Base-by-base conservation (phyloP, 2,329 filamentous ascomycete genomes). In the Fusarium illudens region DNA sequence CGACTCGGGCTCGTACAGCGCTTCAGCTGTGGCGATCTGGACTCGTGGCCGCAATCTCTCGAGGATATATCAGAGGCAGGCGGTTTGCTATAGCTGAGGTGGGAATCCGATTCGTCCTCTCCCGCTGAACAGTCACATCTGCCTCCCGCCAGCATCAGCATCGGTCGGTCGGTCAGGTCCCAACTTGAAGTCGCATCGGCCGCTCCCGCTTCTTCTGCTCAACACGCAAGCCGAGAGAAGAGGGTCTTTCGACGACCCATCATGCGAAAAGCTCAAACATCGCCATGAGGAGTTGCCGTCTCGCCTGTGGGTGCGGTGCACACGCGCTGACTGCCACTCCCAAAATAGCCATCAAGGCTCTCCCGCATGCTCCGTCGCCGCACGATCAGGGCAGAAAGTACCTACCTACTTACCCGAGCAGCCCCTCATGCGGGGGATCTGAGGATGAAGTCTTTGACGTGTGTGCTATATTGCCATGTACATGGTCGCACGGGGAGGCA, bases 391-490 rank as follows among this genome's bases (percentile, higher is more conserved):
- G 67, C 55, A 48, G 63, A 64, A 53, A 44, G 48, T 53, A 55
- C 62, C 58, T 39, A 54, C 52, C 56, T 12, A 17, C 29, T 49
- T n/a, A n/a, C 50, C 52, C 10, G 54, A 36, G 34, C 29, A 50
- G 42, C 58, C 58, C 62, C 59, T 71, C 59, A 60, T 71, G 70
- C 64, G 70, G 70, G 67, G 68, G 70, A 70, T 70, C 61, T 62
- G 67, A 72, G 58, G 48, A 64, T 30, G 51, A 57, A 57, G 54
- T 59, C 42, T 64, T 70, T 70, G 62, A 67, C 49, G 51, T 52
- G 62, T 69, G 56, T 66, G 53, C 46, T 58, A 70, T 70, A 57
- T 64, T 58, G 51, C 62, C 39, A 44, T 44, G 39, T 57, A 62
- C 58, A 62, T 64, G 50, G 55, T 61, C 51, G 56, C 48, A 49